Evolutionary conservation across 805 yeast species (phyloP).

Genomic region (Millerozyma acaciae): DNA sequence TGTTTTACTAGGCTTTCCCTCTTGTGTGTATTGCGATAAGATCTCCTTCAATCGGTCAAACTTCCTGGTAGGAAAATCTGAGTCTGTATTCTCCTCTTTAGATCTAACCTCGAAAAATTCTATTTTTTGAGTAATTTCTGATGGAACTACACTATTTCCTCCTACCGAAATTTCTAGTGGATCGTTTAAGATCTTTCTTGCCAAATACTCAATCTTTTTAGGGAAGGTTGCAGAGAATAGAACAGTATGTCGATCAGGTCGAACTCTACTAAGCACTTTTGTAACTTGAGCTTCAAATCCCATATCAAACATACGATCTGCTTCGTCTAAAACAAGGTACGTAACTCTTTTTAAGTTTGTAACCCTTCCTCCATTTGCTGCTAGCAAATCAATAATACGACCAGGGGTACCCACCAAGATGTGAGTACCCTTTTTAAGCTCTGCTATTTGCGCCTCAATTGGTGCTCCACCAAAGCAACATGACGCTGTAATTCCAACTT

Average conservation of each 20-base stretch:
- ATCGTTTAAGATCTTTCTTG: conserved; percentile 54
- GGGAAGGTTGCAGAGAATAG: conserved; percentile 95
- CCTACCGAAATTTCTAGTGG: conserved; percentile 82
- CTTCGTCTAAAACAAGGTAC: conserved; percentile 89
- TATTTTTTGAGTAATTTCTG: conserved; percentile 71
- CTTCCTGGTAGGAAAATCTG: no score
- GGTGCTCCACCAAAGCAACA: conserved; percentile 93
- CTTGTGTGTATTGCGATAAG: conserved; percentile 44
- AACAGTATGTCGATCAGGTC: conserved; percentile 87
- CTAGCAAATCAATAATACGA: conserved; percentile 79
- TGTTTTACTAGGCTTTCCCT: conserved; percentile 43
- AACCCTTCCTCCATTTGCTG: conserved; percentile 78
- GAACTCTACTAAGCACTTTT: conserved; percentile 67
- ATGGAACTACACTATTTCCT: conserved; percentile 73
- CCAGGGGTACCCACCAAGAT: conserved; percentile 94
- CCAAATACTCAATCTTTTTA: conserved; percentile 68
- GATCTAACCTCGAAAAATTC: conserved; percentile 52
- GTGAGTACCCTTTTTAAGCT: conserved; percentile 71
- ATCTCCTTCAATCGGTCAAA: conserved; percentile 51
- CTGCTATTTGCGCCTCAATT: conserved; percentile 76
- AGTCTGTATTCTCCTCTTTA: conserved; percentile 25
- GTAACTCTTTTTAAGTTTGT: conserved; percentile 66
- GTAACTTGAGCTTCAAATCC: conserved; percentile 96
- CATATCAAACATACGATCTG: conserved; percentile 93
- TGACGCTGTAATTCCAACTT: conserved; percentile 48